phyloP scores from a whole-genome alignment of 805 yeast genomes.

The Blastobotrys attinorum region DNA sequence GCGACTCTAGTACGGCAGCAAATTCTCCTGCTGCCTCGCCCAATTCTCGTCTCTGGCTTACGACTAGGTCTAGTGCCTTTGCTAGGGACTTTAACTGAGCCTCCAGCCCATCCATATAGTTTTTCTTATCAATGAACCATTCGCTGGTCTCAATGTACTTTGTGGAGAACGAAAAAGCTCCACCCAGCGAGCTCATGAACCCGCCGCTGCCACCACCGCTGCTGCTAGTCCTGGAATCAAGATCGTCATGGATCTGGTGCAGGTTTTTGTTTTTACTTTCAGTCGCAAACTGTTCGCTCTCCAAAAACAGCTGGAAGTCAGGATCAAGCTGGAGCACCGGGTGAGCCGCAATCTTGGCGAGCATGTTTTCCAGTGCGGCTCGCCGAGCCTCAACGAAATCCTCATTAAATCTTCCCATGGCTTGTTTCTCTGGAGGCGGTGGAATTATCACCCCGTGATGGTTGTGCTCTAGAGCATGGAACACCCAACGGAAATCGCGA shows the following conservation, averaged over 20 bases:
- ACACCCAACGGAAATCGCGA: slow-evolving; percentile 89
- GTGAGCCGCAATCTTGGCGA: slow-evolving; percentile 56
- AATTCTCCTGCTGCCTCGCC: slow-evolving; percentile 63
- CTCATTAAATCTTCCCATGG: slow-evolving; percentile 84
- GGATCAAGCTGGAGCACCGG: slow-evolving; percentile 55
- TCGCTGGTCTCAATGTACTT: slow-evolving; percentile 73
- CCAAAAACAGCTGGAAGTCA: slow-evolving; percentile 72
- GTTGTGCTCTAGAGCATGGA: slow-evolving; percentile 74
- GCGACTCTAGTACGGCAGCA: slow-evolving; percentile 43
- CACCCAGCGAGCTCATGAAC: slow-evolving; percentile 60
- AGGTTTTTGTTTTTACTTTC: slow-evolving; percentile 52
- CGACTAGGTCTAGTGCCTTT: slow-evolving; percentile 64
- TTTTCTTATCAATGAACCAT: slow-evolving; percentile 62
- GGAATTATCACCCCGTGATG: slow-evolving; percentile 91
- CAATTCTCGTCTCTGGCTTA: slow-evolving; percentile 68
- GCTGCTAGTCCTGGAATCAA: slow-evolving; percentile 18
- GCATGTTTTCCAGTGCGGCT: slow-evolving; percentile 78
- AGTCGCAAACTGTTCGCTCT: slow-evolving; percentile 57
- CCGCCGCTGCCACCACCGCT: slow-evolving; percentile 37
- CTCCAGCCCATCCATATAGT: slow-evolving; percentile 65
- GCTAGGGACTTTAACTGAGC: slow-evolving; percentile 60
- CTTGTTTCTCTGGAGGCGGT: slow-evolving; percentile 93
- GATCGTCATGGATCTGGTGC: slow-evolving; percentile 18
- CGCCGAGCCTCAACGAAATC: slow-evolving; percentile 84
- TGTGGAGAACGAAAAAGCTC: slow-evolving; percentile 55